Evolutionary conservation across 2,329 filamentous ascomycete genomes (phyloP).

Genomic region (Alternaria angustiovoidea): DNA sequence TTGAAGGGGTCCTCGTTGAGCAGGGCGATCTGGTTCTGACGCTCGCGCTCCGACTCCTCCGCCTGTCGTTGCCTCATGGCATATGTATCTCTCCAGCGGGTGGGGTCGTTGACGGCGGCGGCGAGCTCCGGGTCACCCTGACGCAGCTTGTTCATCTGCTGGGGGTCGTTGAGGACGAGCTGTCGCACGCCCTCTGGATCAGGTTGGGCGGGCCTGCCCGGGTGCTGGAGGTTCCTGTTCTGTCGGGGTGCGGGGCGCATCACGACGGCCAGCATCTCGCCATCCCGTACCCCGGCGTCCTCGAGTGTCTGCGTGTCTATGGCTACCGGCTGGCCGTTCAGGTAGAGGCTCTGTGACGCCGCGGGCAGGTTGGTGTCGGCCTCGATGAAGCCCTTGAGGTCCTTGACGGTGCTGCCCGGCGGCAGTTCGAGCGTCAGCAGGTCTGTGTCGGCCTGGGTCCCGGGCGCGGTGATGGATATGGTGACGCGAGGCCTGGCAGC

Average conservation of each 20-base stretch:
- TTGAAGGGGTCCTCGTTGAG: constrained; percentile 96
- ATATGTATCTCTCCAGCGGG: constrained; percentile 77
- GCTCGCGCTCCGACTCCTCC: constrained; percentile 74
- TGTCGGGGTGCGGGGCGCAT: constrained; percentile 56
- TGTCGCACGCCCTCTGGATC: constrained; percentile 84
- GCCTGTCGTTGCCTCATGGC: constrained; percentile 73
- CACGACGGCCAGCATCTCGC: constrained; percentile 91
- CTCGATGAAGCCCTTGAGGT: constrained; percentile 87
- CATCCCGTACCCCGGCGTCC: constrained; percentile 80
- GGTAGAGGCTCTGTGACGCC: constrained; percentile 82
- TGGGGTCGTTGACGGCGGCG: constrained; percentile 76
- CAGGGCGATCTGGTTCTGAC: constrained; percentile 81
- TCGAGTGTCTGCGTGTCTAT: constrained; percentile 83
- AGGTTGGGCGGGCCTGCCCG: constrained; percentile 24
- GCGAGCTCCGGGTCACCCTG: constrained; percentile 79
- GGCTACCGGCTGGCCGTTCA: constrained; percentile 82
- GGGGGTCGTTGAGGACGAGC: constrained; percentile 81
- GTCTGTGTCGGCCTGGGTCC: constrained; percentile 72
- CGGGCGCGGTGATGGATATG: constrained; percentile 80
- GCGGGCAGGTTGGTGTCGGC: constrained; percentile 80
- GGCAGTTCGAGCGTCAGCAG: constrained; percentile 84
- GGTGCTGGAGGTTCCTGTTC: constrained; percentile 17
- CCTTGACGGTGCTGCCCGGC: constrained; percentile 80
- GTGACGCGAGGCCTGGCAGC: constrained; percentile 77
- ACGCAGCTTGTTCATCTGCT: constrained; percentile 73